Evolutionary conservation across 371 early-diverging fungal species (phyloP).

Genomic region (Circinella umbellata): DNA sequence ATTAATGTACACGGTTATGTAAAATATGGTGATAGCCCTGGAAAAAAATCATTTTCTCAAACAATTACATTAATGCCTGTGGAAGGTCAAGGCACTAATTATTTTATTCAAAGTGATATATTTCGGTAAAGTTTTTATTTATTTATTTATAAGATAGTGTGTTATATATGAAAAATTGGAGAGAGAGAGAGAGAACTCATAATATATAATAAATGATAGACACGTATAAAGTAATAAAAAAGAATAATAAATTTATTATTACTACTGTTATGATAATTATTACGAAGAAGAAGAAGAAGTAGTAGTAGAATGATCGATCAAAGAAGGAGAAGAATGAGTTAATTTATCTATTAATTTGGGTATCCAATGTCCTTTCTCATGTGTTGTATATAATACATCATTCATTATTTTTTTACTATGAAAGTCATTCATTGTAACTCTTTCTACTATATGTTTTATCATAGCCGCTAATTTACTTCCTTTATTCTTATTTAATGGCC

Average conservation of each 20-base stretch:
- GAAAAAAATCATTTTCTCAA: slow-evolving; percentile 63
- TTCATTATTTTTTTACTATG: slow-evolving; percentile 25
- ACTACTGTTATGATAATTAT: too few relatives aligned
- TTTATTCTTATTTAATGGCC: slow-evolving; percentile 29
- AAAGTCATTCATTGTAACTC: slow-evolving; percentile 37
- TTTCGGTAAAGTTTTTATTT: slow-evolving; percentile 42
- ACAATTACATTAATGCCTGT: slow-evolving; percentile 73
- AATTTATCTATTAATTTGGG: neutral
- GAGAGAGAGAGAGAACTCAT: too few relatives aligned
- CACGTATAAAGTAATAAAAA: too few relatives aligned
- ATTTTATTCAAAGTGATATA: slow-evolving; percentile 64
- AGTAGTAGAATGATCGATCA: too few relatives aligned
- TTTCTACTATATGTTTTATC: slow-evolving; percentile 32
- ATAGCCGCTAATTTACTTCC: slow-evolving; percentile 34
- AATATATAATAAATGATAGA: too few relatives aligned
- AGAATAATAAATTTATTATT: too few relatives aligned
- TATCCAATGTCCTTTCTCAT: slow-evolving; percentile 22
- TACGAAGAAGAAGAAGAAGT: too few relatives aligned
- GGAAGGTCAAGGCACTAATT: slow-evolving; percentile 51
- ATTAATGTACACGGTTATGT: slow-evolving; percentile 65
- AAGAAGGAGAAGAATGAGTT: too few relatives aligned
- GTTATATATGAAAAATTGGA: too few relatives aligned
- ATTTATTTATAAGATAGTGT: too few relatives aligned
- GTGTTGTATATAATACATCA: slow-evolving; percentile 29
- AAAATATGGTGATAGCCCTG: slow-evolving; percentile 61